Conservation (phyloP, 2,329 filamentous ascomycete genomes). For the Monascus ruber region DNA sequence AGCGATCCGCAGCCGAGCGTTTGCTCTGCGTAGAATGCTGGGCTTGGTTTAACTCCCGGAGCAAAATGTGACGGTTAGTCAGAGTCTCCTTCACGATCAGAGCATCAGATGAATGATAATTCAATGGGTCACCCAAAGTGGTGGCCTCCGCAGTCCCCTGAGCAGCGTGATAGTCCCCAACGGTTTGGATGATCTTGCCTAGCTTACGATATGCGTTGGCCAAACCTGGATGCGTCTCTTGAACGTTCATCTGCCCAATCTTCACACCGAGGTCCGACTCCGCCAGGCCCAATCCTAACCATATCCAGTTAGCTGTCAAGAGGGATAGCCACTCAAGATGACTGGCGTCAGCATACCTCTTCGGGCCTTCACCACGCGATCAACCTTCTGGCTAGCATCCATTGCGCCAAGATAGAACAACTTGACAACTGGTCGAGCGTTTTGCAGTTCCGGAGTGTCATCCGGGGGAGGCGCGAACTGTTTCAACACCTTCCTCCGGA, state of each 20-base stretch:
- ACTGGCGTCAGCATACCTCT: constrained; percentile 54
- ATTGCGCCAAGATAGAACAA: constrained; percentile 90
- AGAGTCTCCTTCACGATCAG: constrained; percentile 98
- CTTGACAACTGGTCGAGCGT: constrained; percentile 84
- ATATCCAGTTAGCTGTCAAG: constrained; percentile 2
- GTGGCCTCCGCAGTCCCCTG: constrained; percentile 95
- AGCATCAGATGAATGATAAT: constrained; percentile 89
- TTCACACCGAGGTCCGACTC: constrained; percentile 93
- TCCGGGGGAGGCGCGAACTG: constrained; percentile 96
- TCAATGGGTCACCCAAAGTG: constrained; percentile 82
- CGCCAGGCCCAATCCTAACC: constrained; percentile 69
- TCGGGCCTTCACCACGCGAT: constrained; percentile 82
- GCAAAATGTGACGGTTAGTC: constrained; percentile 92
- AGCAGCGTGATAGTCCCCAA: constrained; percentile 89
- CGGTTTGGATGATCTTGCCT: constrained; percentile 82
- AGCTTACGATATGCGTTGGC: constrained; percentile 88
- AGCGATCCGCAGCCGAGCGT: constrained; percentile 72
- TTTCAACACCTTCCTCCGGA: constrained; percentile 90
- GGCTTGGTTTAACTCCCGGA: constrained; percentile 84
- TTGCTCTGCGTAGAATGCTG: constrained; percentile 76
- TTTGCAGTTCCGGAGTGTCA: constrained; percentile 86
- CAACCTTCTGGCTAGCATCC: constrained; percentile 95
- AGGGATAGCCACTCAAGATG: neutral
- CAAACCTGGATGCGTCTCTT: constrained; percentile 81
- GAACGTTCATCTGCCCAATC: constrained; percentile 71